phyloP scores from a whole-genome alignment of 2,329 filamentous ascomycete genomes.

The Curvularia sp. region DNA sequence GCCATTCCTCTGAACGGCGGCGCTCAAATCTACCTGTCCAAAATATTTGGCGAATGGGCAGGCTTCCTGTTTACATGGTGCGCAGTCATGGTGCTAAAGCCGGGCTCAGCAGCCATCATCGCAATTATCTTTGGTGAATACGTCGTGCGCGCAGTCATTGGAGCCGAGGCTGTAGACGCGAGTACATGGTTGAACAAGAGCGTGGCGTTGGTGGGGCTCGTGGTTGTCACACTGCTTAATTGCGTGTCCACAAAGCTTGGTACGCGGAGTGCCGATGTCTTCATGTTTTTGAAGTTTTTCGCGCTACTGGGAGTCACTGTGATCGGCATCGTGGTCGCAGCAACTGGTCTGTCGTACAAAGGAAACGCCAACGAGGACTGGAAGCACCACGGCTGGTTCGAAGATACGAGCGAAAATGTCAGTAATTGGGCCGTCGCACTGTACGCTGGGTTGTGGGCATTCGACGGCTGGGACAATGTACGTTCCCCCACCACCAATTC shows the following conservation, averaged over 20 bases:
- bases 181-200: constrained; percentile 90
- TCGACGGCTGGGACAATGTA: constrained; percentile 98
- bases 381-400: constrained; percentile 89
- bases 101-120: constrained; percentile 91
- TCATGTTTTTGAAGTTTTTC: constrained; percentile 97
- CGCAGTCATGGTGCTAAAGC: constrained; percentile 91
- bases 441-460: constrained; percentile 96
- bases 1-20: constrained; percentile 96
- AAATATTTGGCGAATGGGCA: constrained; percentile 92
- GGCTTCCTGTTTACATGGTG: constrained; percentile 98
- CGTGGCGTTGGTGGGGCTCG: constrained; percentile 78
- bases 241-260: constrained; percentile 89
- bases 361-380: constrained; percentile 81
- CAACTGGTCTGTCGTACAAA: constrained; percentile 80
- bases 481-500: constrained; percentile 41
- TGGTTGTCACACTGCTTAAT: constrained; percentile 82
- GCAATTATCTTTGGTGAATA: constrained; percentile 99
- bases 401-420: constrained; percentile 77
- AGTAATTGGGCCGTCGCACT: constrained; percentile 92
- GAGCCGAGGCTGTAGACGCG: constrained; percentile 80
- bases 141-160: constrained; percentile 84
- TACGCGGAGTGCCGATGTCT: constrained; percentile 84
- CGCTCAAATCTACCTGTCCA: constrained; percentile 89
- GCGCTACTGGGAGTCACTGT: constrained; percentile 86
- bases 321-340: constrained; percentile 85